Base-by-base conservation (phyloP, 2,329 filamentous ascomycete species). In the Fusarium kyushuense region DNA sequence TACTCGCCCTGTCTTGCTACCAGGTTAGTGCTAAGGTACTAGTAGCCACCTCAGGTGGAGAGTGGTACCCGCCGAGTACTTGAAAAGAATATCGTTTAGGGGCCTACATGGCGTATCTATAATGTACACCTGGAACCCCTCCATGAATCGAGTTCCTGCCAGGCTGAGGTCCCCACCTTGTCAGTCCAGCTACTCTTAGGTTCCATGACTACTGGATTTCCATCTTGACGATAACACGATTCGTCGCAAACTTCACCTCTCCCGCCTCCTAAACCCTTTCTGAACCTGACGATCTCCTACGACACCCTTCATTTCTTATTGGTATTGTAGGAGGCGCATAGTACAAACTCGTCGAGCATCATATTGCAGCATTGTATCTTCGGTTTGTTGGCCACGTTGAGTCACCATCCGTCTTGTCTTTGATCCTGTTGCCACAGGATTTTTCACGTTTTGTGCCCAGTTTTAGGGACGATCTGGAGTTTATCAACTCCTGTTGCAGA, bases 191-290 rank as follows among this genome's bases (percentile, higher is more conserved):
- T 54, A 25, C 42, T 52, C 53, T 21, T 23, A 30, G 40, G 27
- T 63, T 68, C 70, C 59, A 72, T 71, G 54, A 62, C 67, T 69
- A 43, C 46, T 65, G 64, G 49, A 58, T 63, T 67, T 33, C 36
- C 62, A 71, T 70, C 63, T 57, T 72, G 65, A 65, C 66, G 54
- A 69, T 62, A 69, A 67, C 68, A 67, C 62, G 60, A 53, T 67
- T 49, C 51, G 58, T 64, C 70, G 56, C 64, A 58, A 54, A 47
- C 47, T 54, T 69, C 38, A 59, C 32, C 63, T 51, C 54, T 62
- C 46, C 46, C 29, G 33, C 43, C 42, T 47, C 32, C 45, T 19
- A 40, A 52, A 46, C 30, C 49, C 27, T 41, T 53, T 16, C 49
- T 48, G 54, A 48, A 51, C 53, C 54, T 58, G 46, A 32, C 52